phyloP scores from a whole-genome alignment of 805 yeast species.

The Tetrapisispora taiwanensis region DNA sequence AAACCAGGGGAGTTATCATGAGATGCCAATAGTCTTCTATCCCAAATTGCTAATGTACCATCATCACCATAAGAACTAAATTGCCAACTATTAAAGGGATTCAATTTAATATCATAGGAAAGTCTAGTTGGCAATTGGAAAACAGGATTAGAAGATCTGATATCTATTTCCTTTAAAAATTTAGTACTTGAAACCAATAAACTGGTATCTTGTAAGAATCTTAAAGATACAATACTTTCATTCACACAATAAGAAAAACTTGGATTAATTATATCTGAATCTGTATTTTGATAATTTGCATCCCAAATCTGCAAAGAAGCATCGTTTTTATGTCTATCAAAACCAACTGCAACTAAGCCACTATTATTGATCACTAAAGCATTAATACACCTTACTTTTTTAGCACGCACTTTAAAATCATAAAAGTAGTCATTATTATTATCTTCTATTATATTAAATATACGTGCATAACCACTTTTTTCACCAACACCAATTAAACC shows the following conservation, averaged over 20 bases:
- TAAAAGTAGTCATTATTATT: slow-evolving; percentile 11
- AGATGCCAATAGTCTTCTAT: slow-evolving; percentile 48
- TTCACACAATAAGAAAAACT: slow-evolving; percentile 51
- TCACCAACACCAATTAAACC: slow-evolving; percentile 71
- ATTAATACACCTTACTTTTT: slow-evolving; percentile 67
- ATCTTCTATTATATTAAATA: slow-evolving; percentile 45
- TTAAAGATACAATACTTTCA: slow-evolving; percentile 62
- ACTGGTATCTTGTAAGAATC: slow-evolving; percentile 52
- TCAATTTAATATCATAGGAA: slow-evolving; percentile 55
- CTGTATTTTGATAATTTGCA: slow-evolving; percentile 46
- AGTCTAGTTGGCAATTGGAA: slow-evolving; percentile 70
- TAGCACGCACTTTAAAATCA: slow-evolving; percentile 37
- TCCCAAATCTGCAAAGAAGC: slow-evolving; percentile 76
- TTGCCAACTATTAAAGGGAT: slow-evolving; percentile 54
- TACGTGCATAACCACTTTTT: slow-evolving; percentile 51
- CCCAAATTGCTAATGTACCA: slow-evolving; percentile 79
- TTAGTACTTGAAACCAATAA: slow-evolving; percentile 70
- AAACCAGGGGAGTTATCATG: slow-evolving; percentile 16
- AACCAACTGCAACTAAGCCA: slow-evolving; percentile 64
- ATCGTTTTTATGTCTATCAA: slow-evolving; percentile 69
- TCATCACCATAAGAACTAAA: slow-evolving; percentile 76
- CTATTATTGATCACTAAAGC: slow-evolving; percentile 56
- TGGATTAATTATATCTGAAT: slow-evolving; percentile 45
- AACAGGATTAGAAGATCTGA: slow-evolving; percentile 52
- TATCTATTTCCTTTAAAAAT: slow-evolving; percentile 66